Percentiles rank a stretch among this genome's conserved stretches.
Conservation (phyloP, 768 basidiomycete genomes). For the Mycena albidolilacea region DNA sequence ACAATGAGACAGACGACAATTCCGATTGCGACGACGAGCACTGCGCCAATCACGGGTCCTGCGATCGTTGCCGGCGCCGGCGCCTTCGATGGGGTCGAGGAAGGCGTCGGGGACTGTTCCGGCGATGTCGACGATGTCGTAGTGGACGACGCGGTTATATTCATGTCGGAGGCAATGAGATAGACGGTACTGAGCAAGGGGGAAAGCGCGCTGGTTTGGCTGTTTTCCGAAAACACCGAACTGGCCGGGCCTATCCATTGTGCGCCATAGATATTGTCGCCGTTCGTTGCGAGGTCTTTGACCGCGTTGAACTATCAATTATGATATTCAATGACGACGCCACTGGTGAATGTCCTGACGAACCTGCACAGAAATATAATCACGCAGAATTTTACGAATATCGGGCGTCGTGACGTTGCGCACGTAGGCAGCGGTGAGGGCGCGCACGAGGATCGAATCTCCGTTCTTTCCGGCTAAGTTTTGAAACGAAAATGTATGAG, state of each 20-base stretch:
- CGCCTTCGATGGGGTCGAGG: background rate
- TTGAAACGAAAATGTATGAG: background rate
- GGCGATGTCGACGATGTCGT: background rate
- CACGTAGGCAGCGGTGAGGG: constrained; percentile 26
- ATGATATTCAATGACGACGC: background rate
- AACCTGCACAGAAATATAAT: constrained; percentile 35
- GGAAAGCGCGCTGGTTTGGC: constrained; percentile 5
- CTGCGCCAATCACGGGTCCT: background rate
- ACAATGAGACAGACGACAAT: background rate
- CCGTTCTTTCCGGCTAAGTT: constrained; percentile 8
- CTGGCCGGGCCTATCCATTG: constrained; percentile 12
- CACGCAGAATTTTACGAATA: constrained; percentile 14
- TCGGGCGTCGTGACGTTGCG: constrained; percentile 25
- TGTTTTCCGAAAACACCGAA: background rate
- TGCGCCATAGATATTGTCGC: background rate
- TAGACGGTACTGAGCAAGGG: background rate
- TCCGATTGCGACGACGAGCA: background rate
- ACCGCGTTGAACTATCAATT: constrained; percentile 11
- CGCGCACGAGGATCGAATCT: constrained; percentile 22
- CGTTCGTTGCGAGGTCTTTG: constrained; percentile 6
- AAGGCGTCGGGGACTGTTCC: background rate
- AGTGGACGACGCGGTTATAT: background rate
- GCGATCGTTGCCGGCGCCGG: background rate
- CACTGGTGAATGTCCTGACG: background rate
- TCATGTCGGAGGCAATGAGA: background rate